Evolutionary conservation across 495 filamentous ascomycete genomes (phyloP).

Genomic region (Aspergillus steynii): DNA sequence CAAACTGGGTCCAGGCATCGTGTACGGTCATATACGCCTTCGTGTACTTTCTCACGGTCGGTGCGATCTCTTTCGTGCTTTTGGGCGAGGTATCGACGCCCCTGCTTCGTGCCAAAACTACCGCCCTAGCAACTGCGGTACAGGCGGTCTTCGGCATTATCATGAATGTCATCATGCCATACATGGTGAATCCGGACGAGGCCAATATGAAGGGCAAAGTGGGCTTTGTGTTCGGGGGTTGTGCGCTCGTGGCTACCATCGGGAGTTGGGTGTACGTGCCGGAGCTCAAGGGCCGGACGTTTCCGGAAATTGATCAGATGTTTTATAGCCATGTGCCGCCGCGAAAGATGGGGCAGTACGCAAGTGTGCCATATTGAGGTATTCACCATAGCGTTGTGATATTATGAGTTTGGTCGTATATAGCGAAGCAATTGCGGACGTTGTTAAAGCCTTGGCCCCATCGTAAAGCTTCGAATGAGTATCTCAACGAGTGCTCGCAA

Average conservation of each 20-base stretch:
- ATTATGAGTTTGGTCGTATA: no score
- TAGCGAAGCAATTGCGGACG: no score
- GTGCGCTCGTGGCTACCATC: slow-evolving; percentile 40
- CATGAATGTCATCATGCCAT: slow-evolving; percentile 64
- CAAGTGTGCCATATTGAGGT: no score
- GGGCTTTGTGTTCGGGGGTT: slow-evolving; percentile 66
- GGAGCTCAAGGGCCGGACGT: slow-evolving; percentile 60
- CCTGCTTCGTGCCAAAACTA: slow-evolving; percentile 61
- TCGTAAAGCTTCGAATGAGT: no score
- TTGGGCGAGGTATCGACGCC: slow-evolving; percentile 60
- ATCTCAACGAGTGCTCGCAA: no score
- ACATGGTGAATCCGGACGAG: slow-evolving; percentile 66
- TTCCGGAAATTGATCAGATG: slow-evolving; percentile 54
- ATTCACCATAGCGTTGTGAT: no score
- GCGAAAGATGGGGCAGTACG: slow-evolving; percentile 21
- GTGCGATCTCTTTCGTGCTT: slow-evolving; percentile 63
- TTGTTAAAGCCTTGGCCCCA: no score
- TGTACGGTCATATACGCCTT: slow-evolving; percentile 60
- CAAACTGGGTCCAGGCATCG: slow-evolving; percentile 53
- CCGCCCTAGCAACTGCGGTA: slow-evolving; percentile 59
- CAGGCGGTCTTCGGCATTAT: slow-evolving; percentile 60
- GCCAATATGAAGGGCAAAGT: slow-evolving; percentile 65
- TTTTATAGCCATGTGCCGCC: slow-evolving; percentile 36
- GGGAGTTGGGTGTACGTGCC: slow-evolving; percentile 58
- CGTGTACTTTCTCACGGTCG: slow-evolving; percentile 56